phyloP scores from a whole-genome alignment of 2,329 filamentous ascomycete species.

The Exophiala aquamarina region DNA sequence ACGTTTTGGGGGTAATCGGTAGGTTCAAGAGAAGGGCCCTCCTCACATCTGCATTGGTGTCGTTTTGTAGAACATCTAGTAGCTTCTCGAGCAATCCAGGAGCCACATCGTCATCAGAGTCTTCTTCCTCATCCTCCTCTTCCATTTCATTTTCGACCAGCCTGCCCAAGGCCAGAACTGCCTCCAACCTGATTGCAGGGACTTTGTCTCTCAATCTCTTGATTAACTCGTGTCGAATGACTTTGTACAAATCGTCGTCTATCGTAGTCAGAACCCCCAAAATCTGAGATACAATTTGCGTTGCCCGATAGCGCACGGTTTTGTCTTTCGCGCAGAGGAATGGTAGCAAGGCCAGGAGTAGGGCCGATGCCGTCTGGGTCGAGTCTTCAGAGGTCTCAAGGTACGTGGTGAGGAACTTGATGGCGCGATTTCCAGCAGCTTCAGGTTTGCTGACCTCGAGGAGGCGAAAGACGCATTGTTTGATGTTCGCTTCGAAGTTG shows the following conservation, averaged over 20 bases:
- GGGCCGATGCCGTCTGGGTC: conserved; percentile 71
- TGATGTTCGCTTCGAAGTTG: conserved; percentile 84
- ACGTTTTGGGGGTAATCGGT: conserved; percentile 77
- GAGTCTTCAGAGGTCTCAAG: conserved; percentile 82
- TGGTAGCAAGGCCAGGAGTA: conserved; percentile 63
- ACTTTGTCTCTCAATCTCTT: conserved; percentile 93
- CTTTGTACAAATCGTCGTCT: conserved; percentile 86
- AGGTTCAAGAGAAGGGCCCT: conserved; percentile 85
- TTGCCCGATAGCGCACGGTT: conserved; percentile 82
- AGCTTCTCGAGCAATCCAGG: conserved; percentile 78
- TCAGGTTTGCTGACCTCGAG: conserved; percentile 92
- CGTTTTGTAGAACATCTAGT: conserved; percentile 85
- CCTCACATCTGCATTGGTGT: conserved; percentile 89
- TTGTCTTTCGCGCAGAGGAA: conserved; percentile 89
- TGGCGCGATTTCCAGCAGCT: conserved; percentile 76
- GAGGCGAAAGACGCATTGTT: conserved; percentile 76
- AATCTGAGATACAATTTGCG: conserved; percentile 85
- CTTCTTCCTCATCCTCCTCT: conserved; percentile 57
- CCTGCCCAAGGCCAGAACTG: conserved; percentile 83
- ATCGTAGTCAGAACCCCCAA: conserved; percentile 91
- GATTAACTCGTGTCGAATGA: conserved; percentile 74
- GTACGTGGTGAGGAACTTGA: conserved; percentile 87
- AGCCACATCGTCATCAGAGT: conserved; percentile 61
- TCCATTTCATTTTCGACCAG: conserved; percentile 71
- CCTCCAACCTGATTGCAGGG: conserved; percentile 85